These are phyloP conservation scores for Xerocomus spinulosus DNA, from an alignment of 768 basidiomycete genomes.

Conservation along the genomic window DNA sequence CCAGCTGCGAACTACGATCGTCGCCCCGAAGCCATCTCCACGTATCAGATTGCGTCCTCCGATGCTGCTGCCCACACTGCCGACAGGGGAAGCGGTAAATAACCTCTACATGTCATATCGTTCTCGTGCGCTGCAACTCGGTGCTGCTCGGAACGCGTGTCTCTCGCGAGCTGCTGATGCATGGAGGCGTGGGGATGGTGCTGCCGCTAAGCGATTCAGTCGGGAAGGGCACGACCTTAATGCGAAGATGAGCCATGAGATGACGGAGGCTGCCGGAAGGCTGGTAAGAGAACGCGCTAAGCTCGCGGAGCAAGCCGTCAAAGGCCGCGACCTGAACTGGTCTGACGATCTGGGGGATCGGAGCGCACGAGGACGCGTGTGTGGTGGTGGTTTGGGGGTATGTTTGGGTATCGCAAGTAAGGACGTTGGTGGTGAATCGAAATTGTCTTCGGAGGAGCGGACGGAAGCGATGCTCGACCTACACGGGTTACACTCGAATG, in stretches of 20 bases:
- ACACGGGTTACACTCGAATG: conserved; percentile 91
- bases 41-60: conserved; percentile 83
- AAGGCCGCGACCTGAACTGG: conserved; percentile 64
- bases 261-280: conserved; percentile 76
- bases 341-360: conserved; percentile 84
- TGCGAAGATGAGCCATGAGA: conserved; percentile 83
- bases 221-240: conserved; percentile 93
- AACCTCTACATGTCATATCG: conserved; percentile 87
- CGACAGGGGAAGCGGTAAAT: conserved; percentile 79
- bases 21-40: conserved; percentile 78
- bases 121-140: conserved; percentile 82
- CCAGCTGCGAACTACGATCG: conserved; percentile 61
- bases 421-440: conserved; percentile 48
- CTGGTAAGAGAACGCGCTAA: conserved; percentile 80
- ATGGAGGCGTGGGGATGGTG: conserved; percentile 93
- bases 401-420: conserved; percentile 78
- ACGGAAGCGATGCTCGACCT: conserved; percentile 84
- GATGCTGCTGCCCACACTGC: conserved; percentile 78
- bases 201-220: conserved; percentile 91
- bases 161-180: conserved; percentile 93
- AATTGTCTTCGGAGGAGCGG: conserved; percentile 77
- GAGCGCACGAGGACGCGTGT: conserved; percentile 61
- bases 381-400: conserved; percentile 82
- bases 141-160: conserved; percentile 90
- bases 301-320: conserved; percentile 72